Evolutionary conservation across 2,329 filamentous ascomycete species (phyloP).

Genomic region (Colletotrichum coccodes): DNA sequence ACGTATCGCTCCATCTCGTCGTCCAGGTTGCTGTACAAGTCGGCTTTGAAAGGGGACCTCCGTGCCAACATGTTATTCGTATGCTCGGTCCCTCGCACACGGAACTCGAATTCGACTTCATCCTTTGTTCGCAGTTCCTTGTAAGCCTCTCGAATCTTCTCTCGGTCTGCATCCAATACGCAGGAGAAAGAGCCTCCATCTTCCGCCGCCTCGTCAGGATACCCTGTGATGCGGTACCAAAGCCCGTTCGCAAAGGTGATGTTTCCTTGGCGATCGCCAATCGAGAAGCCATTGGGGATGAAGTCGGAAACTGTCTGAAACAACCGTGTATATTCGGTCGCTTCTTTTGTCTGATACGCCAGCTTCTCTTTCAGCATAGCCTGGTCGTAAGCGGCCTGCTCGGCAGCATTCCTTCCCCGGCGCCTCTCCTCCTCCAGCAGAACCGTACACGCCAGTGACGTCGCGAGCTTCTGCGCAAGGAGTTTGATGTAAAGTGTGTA

Average conservation of each 20-base stretch:
- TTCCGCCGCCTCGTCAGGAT: slow-evolving; percentile 45
- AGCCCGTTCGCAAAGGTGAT: slow-evolving; percentile 79
- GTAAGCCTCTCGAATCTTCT: slow-evolving; percentile 52
- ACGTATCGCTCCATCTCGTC: slow-evolving; percentile 53
- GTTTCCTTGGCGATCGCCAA: slow-evolving; percentile 71
- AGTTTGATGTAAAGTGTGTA: slow-evolving; percentile 74
- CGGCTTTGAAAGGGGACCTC: slow-evolving; percentile 34
- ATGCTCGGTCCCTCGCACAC: slow-evolving; percentile 42
- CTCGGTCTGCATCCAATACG: slow-evolving; percentile 57
- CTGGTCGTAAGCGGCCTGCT: slow-evolving; percentile 74
- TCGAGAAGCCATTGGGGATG: slow-evolving; percentile 79
- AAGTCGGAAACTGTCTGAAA: slow-evolving; percentile 79
- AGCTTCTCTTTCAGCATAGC: slow-evolving; percentile 74
- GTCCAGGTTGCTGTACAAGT: slow-evolving; percentile 41
- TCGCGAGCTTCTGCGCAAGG: slow-evolving; percentile 67
- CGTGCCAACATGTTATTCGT: slow-evolving; percentile 12
- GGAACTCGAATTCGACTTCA: slow-evolving; percentile 59
- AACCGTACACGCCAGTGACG: slow-evolving; percentile 76
- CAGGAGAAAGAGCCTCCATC: slow-evolving; percentile 52
- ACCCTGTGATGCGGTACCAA: slow-evolving; percentile 65
- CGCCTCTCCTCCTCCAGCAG: slow-evolving; percentile 77
- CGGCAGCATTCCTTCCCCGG: slow-evolving; percentile 61
- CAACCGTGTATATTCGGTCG: slow-evolving; percentile 66
- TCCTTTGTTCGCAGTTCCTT: slow-evolving; percentile 49
- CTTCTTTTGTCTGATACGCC: slow-evolving; percentile 62